A percentile compares a stretch with the other conserved stretches of the same genome.
Conservation (phyloP, 306 rosid species). For the Quercus suber region DNA sequence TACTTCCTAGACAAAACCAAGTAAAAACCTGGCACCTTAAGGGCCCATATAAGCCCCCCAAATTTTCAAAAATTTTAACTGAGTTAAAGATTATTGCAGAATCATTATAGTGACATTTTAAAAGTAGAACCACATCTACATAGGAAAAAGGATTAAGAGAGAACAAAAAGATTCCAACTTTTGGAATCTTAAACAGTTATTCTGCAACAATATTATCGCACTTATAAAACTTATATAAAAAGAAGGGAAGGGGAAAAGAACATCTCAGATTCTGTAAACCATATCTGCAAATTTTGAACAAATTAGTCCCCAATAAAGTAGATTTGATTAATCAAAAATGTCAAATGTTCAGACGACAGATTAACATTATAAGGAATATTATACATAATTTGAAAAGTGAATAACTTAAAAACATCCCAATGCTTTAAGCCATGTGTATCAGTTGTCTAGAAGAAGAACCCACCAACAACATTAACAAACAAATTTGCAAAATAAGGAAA, state of each 20-base stretch:
- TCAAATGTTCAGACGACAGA: slow-evolving; percentile 1
- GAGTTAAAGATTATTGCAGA: neutral
- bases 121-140: too few species aligned
- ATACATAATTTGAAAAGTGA: neutral
- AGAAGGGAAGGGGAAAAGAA: slow-evolving; percentile 12
- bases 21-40: neutral
- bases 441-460: neutral
- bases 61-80: neutral
- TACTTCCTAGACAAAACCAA: neutral
- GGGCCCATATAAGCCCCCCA: neutral
- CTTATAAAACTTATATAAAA: neutral
- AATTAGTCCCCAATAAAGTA: neutral
- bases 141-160: neutral
- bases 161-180: neutral
- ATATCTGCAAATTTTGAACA: neutral
- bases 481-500: neutral
- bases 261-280: slow-evolving; percentile 11
- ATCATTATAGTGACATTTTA: neutral
- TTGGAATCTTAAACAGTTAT: slow-evolving; percentile 2
- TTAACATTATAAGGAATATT: neutral
- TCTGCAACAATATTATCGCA: neutral
- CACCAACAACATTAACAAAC: neutral
- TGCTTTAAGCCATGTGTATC: neutral
- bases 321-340: neutral
- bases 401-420: neutral